phyloP scores from a whole-genome alignment of 495 filamentous ascomycete genomes.

The Astrothelium macrocarpum region DNA sequence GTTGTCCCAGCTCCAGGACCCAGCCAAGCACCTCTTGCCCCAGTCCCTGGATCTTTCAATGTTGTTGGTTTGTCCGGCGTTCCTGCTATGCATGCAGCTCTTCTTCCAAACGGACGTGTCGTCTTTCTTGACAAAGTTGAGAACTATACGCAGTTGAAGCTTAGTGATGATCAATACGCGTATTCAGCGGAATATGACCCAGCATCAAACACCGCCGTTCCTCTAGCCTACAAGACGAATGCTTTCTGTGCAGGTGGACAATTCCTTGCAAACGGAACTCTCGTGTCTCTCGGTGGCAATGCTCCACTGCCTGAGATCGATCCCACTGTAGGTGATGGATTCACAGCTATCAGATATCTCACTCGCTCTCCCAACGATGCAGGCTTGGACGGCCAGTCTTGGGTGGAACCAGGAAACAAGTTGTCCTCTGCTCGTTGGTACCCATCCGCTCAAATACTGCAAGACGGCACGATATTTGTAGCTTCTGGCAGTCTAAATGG shows the following conservation, averaged over 20 bases:
- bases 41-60: conserved; percentile 39
- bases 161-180: conserved; percentile 46
- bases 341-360: conserved; percentile 47
- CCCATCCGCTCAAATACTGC: conserved; percentile 48
- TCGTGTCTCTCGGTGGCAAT: conserved; percentile 50
- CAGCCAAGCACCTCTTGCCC: conserved; percentile 25
- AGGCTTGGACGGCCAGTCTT: conserved; percentile 40
- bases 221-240: conserved; percentile 48
- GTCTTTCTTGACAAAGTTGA: conserved; percentile 57
- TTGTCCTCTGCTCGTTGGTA: conserved; percentile 50
- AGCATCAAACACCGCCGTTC: conserved; percentile 36
- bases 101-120: conserved; percentile 50
- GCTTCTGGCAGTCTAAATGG: conserved; percentile 55
- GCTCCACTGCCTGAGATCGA: conserved; percentile 46
- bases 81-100: conserved; percentile 53
- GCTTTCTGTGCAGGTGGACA: conserved; percentile 54
- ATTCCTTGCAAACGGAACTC: conserved; percentile 48
- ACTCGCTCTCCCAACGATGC: conserved; percentile 40
- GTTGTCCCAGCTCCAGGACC: conserved; percentile 24
- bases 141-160: conserved; percentile 48
- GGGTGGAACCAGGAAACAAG: conserved; percentile 50
- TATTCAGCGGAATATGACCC: conserved; percentile 55
- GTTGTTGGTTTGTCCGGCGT: conserved; percentile 48
- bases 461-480: conserved; percentile 48
- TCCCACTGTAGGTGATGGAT: conserved; percentile 49